These are phyloP conservation scores for Moesziomyces globuligerus DNA, from an alignment of 1,284 basidiomycete genomes.

Conservation along the genomic window DNA sequence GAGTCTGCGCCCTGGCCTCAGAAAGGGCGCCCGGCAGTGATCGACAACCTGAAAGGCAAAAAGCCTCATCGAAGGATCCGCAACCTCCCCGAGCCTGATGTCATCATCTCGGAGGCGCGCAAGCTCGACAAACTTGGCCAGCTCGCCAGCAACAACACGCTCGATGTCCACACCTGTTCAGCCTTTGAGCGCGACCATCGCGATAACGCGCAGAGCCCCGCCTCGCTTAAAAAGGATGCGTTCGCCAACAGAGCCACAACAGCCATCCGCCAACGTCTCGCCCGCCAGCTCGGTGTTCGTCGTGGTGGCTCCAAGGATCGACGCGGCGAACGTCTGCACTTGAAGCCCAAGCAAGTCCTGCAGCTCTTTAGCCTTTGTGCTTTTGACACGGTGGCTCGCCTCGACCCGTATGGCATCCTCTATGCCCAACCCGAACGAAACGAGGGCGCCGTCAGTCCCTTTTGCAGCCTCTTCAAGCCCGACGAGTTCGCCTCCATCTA, in stretches of 20 bases:
- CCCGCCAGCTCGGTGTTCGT: constrained; percentile 22
- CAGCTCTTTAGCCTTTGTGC: constrained; percentile 46
- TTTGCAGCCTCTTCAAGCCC: constrained; percentile 27
- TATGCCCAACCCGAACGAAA: constrained; percentile 14
- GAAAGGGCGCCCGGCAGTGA: constrained; percentile 22
- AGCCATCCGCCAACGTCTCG: constrained; percentile 16
- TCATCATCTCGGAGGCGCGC: constrained; percentile 44
- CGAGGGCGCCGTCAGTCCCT: constrained; percentile 21
- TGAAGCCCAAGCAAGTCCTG: constrained; percentile 24
- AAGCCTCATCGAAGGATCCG: constrained; percentile 32
- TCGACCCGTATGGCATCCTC: constrained; percentile 34
- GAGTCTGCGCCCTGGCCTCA: constrained; percentile 42
- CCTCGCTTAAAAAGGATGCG: constrained; percentile 10
- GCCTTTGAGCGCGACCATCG: constrained; percentile 32
- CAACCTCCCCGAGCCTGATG: constrained; percentile 34
- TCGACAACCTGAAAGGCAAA: constrained; percentile 17
- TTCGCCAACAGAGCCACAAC: constrained; percentile 29
- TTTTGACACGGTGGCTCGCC: constrained; percentile 38
- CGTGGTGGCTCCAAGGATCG: constrained; percentile 22
- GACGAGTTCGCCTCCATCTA: constrained; percentile 30
- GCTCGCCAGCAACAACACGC: constrained; percentile 36
- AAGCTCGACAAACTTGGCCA: constrained; percentile 33
- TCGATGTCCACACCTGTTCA: constrained; percentile 45
- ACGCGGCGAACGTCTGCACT: constrained; percentile 24
- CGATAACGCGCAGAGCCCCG: constrained; percentile 30